These are phyloP conservation scores for Vickermania ingenoplastis DNA, from an alignment of 208 protist genomes.

Conservation along the genomic window DNA sequence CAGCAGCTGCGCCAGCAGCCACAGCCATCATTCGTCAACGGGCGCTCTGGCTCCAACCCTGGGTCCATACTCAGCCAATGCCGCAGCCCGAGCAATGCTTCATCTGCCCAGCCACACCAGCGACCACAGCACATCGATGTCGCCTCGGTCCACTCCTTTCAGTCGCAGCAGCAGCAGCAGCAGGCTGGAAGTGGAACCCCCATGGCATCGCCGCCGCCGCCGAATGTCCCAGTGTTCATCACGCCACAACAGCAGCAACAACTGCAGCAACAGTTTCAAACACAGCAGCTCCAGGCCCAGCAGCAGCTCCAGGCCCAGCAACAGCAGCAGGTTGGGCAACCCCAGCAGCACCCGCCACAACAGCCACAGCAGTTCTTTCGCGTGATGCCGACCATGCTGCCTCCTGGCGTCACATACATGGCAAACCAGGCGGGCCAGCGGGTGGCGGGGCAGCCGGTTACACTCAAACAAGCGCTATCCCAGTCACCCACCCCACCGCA, in stretches of 20 bases:
- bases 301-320: slow-evolving; percentile 5
- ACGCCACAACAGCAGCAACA: neutral
- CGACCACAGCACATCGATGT: neutral
- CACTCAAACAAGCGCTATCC: neutral
- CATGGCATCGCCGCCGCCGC: neutral
- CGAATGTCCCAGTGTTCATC: neutral
- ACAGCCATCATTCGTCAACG: neutral
- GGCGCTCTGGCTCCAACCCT: neutral
- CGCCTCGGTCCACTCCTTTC: neutral
- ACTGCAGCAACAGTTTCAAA: slow-evolving; percentile 4
- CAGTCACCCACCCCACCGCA: neutral
- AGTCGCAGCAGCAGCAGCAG: neutral
- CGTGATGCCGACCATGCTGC: neutral
- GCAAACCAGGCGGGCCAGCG: neutral
- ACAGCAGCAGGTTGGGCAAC: slow-evolving; percentile 1
- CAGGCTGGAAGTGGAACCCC: neutral
- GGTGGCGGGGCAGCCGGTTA: neutral
- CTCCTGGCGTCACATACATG: neutral
- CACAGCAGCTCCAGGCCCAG: slow-evolving; percentile 5
- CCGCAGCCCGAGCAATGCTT: neutral
- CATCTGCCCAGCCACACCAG: neutral
- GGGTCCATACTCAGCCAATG: neutral
- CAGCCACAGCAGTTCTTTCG: slow-evolving; percentile 1
- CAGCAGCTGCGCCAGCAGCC: neutral
- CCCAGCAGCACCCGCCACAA: slow-evolving; percentile 1